Evolutionary conservation across 495 filamentous ascomycete genomes (phyloP).

Genomic region (Penicillium macrosclerotiorum): DNA sequence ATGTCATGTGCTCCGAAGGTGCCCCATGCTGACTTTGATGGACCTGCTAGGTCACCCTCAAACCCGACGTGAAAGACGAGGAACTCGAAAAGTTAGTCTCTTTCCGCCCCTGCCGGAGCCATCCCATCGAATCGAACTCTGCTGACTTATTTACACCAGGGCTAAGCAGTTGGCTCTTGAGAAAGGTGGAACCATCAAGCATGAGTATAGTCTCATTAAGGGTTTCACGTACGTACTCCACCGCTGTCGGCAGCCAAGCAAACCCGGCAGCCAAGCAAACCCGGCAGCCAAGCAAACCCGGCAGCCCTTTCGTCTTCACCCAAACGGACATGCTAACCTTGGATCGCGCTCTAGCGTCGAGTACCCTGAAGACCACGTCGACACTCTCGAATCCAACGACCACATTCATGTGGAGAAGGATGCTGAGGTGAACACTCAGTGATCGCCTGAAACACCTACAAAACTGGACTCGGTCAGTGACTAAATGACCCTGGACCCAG

Average conservation of each 20-base stretch:
- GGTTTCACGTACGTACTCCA: slow-evolving; percentile 74
- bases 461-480: neutral
- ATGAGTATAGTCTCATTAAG: slow-evolving; percentile 83
- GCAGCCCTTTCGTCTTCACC: no score
- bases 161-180: slow-evolving; percentile 67
- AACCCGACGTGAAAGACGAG: slow-evolving; percentile 56
- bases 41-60: slow-evolving; percentile 72
- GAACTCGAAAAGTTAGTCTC: slow-evolving; percentile 61
- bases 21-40: slow-evolving; percentile 16
- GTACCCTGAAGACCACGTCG: slow-evolving; percentile 64
- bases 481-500: neutral
- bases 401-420: slow-evolving; percentile 79
- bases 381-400: slow-evolving; percentile 59
- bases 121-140: neutral
- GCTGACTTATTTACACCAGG: slow-evolving; percentile 34
- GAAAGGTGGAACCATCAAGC: slow-evolving; percentile 76
- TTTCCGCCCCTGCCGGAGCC: neutral
- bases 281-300: no score
- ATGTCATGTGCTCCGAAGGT: neutral
- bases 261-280: no score
- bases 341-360: slow-evolving; percentile 55
- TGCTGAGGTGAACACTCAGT: slow-evolving; percentile 69
- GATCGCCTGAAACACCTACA: neutral
- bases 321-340: slow-evolving; percentile 16
- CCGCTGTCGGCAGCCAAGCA: no score